phyloP scores from a whole-genome alignment of 202 grass and related monocot genomes.

The Musa balbisiana region DNA sequence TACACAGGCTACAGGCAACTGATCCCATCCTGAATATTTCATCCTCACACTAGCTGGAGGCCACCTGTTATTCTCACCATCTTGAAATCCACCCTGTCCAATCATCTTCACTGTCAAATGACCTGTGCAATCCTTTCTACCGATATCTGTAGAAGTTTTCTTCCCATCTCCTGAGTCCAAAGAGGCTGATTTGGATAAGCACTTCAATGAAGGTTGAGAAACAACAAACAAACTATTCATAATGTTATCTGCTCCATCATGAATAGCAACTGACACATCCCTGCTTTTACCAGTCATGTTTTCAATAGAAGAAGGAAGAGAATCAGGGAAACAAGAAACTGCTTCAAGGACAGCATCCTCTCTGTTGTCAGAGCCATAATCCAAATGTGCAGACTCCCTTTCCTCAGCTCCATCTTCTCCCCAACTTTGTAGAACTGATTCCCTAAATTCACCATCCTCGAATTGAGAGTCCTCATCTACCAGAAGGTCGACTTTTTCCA shows the following conservation, averaged over 20 bases:
- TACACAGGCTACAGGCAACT: conserved; percentile 41
- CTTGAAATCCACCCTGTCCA: conserved; percentile 20
- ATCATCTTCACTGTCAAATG: not conserved
- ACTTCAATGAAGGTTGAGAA: conserved; percentile 30
- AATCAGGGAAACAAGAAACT: conserved; percentile 9
- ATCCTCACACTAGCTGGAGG: conserved; percentile 32
- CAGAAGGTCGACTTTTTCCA: conserved; percentile 28
- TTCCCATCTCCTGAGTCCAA: conserved; percentile 31
- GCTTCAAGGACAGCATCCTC: conserved; percentile 37
- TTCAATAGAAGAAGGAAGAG: conserved; percentile 25
- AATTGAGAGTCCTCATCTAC: conserved; percentile 95
- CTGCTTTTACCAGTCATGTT: conserved; percentile 25
- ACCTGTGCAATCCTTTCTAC: not conserved
- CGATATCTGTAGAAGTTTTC: conserved; percentile 11
- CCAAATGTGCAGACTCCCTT: conserved; percentile 27
- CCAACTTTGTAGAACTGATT: conserved; percentile 54
- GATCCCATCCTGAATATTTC: conserved; percentile 72
- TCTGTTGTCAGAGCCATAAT: conserved; percentile 32
- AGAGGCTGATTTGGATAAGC: conserved; percentile 27
- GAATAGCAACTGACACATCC: conserved; percentile 4
- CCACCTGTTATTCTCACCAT: conserved; percentile 33
- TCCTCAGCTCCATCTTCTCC: conserved; percentile 44
- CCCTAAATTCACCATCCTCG: conserved; percentile 92
- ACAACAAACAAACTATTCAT: conserved; percentile 16
- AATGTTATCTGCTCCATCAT: conserved; percentile 18